Percentiles rank a stretch among this genome's conserved stretches.
Conservation (phyloP, 768 basidiomycete genomes). For the Hortiboletus campestris region DNA sequence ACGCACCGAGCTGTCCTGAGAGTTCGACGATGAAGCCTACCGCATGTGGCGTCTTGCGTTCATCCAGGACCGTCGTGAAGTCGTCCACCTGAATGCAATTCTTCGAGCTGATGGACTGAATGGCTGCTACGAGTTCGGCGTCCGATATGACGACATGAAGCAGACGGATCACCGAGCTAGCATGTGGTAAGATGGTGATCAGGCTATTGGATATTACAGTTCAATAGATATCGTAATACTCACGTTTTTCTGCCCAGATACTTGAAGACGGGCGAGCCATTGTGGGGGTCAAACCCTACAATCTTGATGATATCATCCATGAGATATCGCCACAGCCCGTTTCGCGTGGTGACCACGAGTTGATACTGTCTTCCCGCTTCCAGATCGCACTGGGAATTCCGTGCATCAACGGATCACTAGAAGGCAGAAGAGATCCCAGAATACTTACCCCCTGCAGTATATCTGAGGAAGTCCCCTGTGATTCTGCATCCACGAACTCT, state of each 20-base stretch:
- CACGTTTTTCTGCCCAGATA: slow-evolving; percentile 9
- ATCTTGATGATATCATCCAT: slow-evolving; percentile 16
- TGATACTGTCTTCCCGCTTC: slow-evolving; percentile 10
- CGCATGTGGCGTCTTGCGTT: slow-evolving; percentile 5
- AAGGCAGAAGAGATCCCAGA: not conserved
- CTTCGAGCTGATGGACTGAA: slow-evolving; percentile 1
- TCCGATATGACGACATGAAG: not conserved
- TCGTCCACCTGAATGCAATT: slow-evolving; percentile 5
- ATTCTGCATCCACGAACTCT: slow-evolving; percentile 2
- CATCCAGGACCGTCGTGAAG: slow-evolving; percentile 11
- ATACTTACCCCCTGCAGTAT: slow-evolving; percentile 6
- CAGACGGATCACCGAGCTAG: slow-evolving; percentile 5
- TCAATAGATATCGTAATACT: not conserved
- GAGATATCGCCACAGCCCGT: slow-evolving; percentile 18
- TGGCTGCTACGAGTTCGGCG: slow-evolving; percentile 1
- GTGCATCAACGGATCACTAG: not conserved
- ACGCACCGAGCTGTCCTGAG: not conserved
- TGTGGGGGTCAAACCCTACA: slow-evolving; percentile 11
- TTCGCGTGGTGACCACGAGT: slow-evolving; percentile 12
- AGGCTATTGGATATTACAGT: not conserved
- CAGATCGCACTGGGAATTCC: slow-evolving; percentile 3
- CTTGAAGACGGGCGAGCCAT: slow-evolving; percentile 11
- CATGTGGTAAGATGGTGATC: too few relatives aligned
- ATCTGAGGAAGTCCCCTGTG: not conserved
- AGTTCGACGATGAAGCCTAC: slow-evolving; percentile 17